Conservation (phyloP, 1,284 basidiomycete genomes). For the Sporisorium exsertum region DNA sequence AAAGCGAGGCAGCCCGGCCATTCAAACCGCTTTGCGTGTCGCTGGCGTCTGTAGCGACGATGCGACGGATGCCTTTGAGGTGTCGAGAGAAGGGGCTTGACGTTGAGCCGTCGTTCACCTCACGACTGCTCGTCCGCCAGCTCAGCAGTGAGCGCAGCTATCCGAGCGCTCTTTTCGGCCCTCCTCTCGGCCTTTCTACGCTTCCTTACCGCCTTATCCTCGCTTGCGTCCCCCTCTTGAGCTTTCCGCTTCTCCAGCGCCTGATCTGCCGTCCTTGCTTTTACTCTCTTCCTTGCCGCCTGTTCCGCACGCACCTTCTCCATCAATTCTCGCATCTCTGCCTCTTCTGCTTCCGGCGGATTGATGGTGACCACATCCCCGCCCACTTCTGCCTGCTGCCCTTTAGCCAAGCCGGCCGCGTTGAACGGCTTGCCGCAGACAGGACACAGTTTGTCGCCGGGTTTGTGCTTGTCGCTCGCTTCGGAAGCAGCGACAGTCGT, state of each 20-base stretch:
- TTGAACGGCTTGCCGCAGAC: slow-evolving; percentile 52
- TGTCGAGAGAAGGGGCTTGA: background rate
- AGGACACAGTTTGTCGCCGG: slow-evolving; percentile 44
- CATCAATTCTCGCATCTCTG: slow-evolving; percentile 48
- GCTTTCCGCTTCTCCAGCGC: slow-evolving; percentile 2
- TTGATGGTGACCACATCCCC: slow-evolving; percentile 56
- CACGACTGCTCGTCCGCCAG: slow-evolving; percentile 28
- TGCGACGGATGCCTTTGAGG: background rate
- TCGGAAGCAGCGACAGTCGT: slow-evolving; percentile 14
- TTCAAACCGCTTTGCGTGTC: background rate
- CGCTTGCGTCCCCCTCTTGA: background rate
- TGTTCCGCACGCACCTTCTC: slow-evolving; percentile 23
- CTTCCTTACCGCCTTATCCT: slow-evolving; percentile 16
- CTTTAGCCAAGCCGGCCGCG: slow-evolving; percentile 34
- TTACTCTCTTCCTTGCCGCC: slow-evolving; percentile 22
- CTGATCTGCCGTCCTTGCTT: slow-evolving; percentile 14
- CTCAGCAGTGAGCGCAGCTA: slow-evolving; percentile 30
- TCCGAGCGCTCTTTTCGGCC: slow-evolving; percentile 16
- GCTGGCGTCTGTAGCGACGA: background rate
- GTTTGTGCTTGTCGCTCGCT: background rate
- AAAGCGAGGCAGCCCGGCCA: background rate
- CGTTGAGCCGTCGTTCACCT: too few relatives aligned
- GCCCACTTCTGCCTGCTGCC: slow-evolving; percentile 15
- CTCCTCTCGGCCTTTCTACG: slow-evolving; percentile 35
- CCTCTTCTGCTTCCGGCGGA: slow-evolving; percentile 36